A percentile compares a stretch with the other conserved stretches of the same genome.
Conservation (phyloP, 1,284 basidiomycete genomes). For the Bjerkandera adusta region DNA sequence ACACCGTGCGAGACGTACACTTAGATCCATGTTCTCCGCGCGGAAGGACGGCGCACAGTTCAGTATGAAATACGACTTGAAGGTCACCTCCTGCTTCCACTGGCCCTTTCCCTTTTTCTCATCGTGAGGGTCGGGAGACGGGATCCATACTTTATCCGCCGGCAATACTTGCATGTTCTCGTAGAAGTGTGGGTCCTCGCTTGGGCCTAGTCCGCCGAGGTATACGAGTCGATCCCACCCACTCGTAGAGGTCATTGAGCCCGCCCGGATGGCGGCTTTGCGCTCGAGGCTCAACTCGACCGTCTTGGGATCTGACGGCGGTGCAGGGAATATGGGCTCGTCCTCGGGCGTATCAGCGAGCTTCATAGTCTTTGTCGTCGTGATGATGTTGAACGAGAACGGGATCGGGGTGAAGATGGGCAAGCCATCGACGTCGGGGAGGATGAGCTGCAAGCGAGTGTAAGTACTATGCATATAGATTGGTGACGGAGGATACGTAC, state of each 20-base stretch:
- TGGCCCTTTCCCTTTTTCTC: conserved; percentile 13
- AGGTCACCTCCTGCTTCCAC: conserved; percentile 19
- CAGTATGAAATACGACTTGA: conserved; percentile 13
- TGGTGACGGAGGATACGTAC: conserved; percentile 7
- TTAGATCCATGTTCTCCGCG: conserved; percentile 6
- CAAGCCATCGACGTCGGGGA: conserved; percentile 13
- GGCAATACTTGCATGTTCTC: conserved; percentile 5
- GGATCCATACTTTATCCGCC: conserved; percentile 19
- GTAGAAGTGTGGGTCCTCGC: not conserved
- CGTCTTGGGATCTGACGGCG: conserved; percentile 14
- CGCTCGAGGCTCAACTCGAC: conserved; percentile 15
- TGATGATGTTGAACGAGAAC: conserved; percentile 17
- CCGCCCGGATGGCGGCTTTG: not conserved
- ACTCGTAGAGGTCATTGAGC: not conserved
- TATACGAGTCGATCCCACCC: not conserved
- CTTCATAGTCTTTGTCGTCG: conserved; percentile 15
- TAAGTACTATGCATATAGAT: too few relatives aligned
- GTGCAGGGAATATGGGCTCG: conserved; percentile 17
- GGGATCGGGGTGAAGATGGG: conserved; percentile 21
- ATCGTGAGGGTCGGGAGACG: conserved; percentile 2
- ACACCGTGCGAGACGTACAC: not conserved
- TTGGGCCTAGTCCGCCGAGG: conserved; percentile 8
- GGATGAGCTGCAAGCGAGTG: conserved; percentile 12
- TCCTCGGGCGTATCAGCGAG: conserved; percentile 9
- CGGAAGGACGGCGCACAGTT: conserved; percentile 7